phyloP scores from a whole-genome alignment of 257 asterid species.

The Solanum chiquidenum region DNA sequence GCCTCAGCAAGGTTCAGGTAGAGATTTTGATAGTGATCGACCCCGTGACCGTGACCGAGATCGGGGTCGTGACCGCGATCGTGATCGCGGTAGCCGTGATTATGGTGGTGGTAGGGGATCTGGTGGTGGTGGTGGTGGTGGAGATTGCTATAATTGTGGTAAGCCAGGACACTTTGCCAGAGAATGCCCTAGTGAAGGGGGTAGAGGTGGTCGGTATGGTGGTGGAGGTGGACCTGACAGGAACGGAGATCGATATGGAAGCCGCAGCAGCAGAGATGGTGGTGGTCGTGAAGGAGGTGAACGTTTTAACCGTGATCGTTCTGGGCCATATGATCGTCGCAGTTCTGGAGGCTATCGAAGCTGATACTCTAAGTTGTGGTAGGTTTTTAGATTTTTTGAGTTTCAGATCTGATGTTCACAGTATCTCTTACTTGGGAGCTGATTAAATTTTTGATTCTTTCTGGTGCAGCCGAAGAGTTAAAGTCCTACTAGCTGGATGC shows the following conservation, averaged over 20 bases:
- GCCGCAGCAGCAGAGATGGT: slow-evolving; percentile 59
- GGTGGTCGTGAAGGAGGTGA: slow-evolving; percentile 69
- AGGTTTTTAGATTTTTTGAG: neutral
- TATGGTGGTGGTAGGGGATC: slow-evolving; percentile 63
- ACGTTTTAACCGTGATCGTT: slow-evolving; percentile 65
- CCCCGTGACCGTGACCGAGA: slow-evolving; percentile 50
- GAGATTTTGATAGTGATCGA: slow-evolving; percentile 51
- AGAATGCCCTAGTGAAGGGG: slow-evolving; percentile 83
- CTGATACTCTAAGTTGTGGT: neutral
- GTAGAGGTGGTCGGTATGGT: slow-evolving; percentile 53
- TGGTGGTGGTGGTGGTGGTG: slow-evolving; percentile 67
- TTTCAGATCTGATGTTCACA: neutral
- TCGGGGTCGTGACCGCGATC: slow-evolving; percentile 27
- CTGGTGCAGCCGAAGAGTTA: slow-evolving; percentile 30
- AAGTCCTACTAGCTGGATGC: slow-evolving; percentile 21
- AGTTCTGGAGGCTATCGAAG: slow-evolving; percentile 44
- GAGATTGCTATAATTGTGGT: slow-evolving; percentile 89
- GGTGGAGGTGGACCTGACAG: slow-evolving; percentile 87
- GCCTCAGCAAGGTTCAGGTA: slow-evolving; percentile 59
- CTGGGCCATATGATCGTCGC: slow-evolving; percentile 92
- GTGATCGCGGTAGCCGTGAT: slow-evolving; percentile 42
- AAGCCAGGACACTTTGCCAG: slow-evolving; percentile 96
- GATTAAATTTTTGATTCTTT: neutral
- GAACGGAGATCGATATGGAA: slow-evolving; percentile 61
- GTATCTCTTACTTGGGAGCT: neutral